phyloP scores from a whole-genome alignment of 257 asterid species.

The Solanum appendiculatum region DNA sequence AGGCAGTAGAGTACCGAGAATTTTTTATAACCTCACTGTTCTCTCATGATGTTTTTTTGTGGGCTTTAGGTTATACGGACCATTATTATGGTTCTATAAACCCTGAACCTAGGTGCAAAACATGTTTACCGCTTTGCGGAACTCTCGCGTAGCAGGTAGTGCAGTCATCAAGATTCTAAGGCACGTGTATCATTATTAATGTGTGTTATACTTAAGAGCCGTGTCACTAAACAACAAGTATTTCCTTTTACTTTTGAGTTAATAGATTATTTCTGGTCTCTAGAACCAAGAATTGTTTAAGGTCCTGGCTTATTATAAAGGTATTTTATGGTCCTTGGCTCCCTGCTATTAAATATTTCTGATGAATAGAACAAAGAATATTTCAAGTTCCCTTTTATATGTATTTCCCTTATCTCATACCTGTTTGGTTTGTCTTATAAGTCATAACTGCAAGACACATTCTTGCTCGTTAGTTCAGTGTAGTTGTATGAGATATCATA shows the following conservation, averaged over 20 bases:
- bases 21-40: background rate
- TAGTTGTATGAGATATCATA: background rate
- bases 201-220: background rate
- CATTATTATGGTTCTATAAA: background rate
- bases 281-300: background rate
- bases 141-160: background rate
- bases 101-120: background rate
- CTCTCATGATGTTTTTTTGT: background rate
- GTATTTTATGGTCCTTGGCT: background rate
- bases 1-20: background rate
- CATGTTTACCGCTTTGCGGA: background rate
- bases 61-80: background rate
- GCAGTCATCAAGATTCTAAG: background rate
- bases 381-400: background rate
- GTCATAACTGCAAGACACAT: background rate
- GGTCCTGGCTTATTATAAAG: background rate
- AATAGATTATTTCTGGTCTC: background rate
- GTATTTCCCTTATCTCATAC: background rate
- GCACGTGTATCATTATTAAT: background rate
- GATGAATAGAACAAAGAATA: background rate
- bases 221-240: background rate
- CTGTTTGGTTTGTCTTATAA: background rate
- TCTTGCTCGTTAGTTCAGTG: background rate
- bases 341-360: background rate
- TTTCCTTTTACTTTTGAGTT: background rate